Percentiles rank a stretch among this genome's conserved stretches.
Conservation (phyloP, 2,329 filamentous ascomycete genomes). For the Pseudocercospora vitis region DNA sequence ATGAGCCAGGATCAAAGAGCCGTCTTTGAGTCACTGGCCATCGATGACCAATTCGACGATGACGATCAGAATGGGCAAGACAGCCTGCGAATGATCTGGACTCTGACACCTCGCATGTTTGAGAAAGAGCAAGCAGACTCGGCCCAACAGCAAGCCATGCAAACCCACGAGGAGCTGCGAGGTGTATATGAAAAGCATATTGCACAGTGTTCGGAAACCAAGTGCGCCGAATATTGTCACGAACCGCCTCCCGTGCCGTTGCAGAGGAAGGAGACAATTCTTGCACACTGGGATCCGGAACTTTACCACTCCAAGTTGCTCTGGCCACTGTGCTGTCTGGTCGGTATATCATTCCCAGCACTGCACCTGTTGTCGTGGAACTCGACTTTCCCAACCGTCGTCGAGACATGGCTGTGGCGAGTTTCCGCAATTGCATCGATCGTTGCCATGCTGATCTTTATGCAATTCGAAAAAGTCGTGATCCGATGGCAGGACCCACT, state of each 20-base stretch:
- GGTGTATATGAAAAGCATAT: not conserved
- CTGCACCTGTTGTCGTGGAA: conserved; percentile 39
- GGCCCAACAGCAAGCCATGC: conserved; percentile 8
- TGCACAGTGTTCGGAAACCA: not conserved
- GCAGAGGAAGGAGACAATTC: conserved; percentile 21
- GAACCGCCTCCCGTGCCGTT: conserved; percentile 1
- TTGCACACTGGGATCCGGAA: conserved; percentile 31
- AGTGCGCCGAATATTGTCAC: conserved; percentile 6
- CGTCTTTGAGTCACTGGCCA: conserved; percentile 32
- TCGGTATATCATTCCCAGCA: conserved; percentile 33
- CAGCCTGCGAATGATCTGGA: conserved; percentile 34
- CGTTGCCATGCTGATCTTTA: conserved; percentile 30
- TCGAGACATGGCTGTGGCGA: conserved; percentile 38
- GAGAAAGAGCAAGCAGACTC: conserved; percentile 27
- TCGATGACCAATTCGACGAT: conserved; percentile 35
- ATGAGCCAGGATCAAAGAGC: conserved; percentile 29
- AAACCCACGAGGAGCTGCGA: not conserved
- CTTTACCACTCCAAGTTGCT: conserved; percentile 30
- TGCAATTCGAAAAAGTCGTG: conserved; percentile 24
- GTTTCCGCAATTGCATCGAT: conserved; percentile 33
- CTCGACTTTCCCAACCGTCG: conserved; percentile 33
- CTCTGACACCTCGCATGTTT: conserved; percentile 37
- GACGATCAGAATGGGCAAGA: conserved; percentile 29
- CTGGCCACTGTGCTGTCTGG: conserved; percentile 26
- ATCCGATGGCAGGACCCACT: conserved; percentile 20